A percentile compares a stretch with the other conserved stretches of the same genome.
Conservation (phyloP, 2,329 filamentous ascomycete species). For the Endothia cerciana region DNA sequence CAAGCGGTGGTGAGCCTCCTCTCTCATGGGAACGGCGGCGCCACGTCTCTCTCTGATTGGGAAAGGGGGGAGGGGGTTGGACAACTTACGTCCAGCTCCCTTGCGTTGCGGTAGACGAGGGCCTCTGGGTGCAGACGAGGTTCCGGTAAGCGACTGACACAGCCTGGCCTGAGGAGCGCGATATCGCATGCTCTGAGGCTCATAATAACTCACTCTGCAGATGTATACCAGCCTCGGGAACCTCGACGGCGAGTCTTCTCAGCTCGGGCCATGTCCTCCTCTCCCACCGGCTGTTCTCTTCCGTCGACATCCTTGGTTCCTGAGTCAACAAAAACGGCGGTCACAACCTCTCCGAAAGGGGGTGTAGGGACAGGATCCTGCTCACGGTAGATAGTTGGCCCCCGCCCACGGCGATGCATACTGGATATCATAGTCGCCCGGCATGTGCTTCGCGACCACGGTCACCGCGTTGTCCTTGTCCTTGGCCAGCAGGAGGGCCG, state of each 20-base stretch:
- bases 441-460: constrained; percentile 77
- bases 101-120: constrained; percentile 58
- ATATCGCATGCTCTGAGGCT: too few relatives aligned
- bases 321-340: constrained; percentile 3
- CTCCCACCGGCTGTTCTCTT: constrained; percentile 59
- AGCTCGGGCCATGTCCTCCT: constrained; percentile 67
- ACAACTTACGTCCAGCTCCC: constrained; percentile 53
- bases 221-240: constrained; percentile 80
- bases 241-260: constrained; percentile 61
- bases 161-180: neutral
- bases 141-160: neutral
- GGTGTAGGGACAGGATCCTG: constrained; percentile 21
- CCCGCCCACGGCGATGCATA: constrained; percentile 91
- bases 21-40: neutral
- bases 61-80: neutral
- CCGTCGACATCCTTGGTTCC: constrained; percentile 47
- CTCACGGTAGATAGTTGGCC: constrained; percentile 76
- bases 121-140: constrained; percentile 44
- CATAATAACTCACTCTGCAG: constrained; percentile 61
- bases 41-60: too few relatives aligned
- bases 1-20: neutral
- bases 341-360: neutral
- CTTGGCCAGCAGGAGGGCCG: constrained; percentile 52
- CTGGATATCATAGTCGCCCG: constrained; percentile 88
- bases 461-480: constrained; percentile 47